Base-by-base conservation (phyloP, 1,284 basidiomycete species). In the Trametes hirsuta region DNA sequence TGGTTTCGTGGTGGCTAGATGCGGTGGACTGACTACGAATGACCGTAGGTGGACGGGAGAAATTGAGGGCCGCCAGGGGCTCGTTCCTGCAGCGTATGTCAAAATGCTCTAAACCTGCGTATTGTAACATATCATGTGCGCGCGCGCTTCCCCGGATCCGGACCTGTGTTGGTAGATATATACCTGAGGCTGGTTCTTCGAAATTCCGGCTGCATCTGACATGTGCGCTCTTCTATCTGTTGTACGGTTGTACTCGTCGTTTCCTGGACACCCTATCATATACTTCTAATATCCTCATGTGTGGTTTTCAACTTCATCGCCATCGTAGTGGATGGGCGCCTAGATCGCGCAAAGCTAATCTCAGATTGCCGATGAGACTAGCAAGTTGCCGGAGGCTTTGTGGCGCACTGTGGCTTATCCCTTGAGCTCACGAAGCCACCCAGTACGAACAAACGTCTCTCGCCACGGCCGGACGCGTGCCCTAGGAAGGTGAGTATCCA, bases 31-130 rank as follows among this genome's bases (percentile, higher is more conserved):
- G 25, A 40, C 51, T 54, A 53, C 35, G 47, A 14, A 34, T 41
- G 24, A 39, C 52, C 45, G 42, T 68, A 92, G 90, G 90, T 92
- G 90, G 90, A 88, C 84, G 6, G 90, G 87, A 10, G 84, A 88
- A 72, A 72, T 83, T 30, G 77, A 88, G 64, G 87, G 87, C 12
- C 81, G 75, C 68, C 78, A 79, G 50, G 90, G 90, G 3, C 74
- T 91, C 24, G 85, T 92, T 67, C 90, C 90, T 15, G 89, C 89
- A 8, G 82, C 89, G 22, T 92, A 92, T 74, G 89, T 88, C 67
- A 86, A 86, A 69, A 59, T 85, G 24, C 65, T 90, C 21, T 72
- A 25, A 42, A 8, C 8, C 5, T 30, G 30, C 30, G 30, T 30
- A 4, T 30, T 8, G 8, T 30, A 8, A 30, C 8, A 30, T 30